These are phyloP conservation scores for Thelonectria olida DNA, from an alignment of 2,329 filamentous ascomycete genomes.

Conservation along the genomic window DNA sequence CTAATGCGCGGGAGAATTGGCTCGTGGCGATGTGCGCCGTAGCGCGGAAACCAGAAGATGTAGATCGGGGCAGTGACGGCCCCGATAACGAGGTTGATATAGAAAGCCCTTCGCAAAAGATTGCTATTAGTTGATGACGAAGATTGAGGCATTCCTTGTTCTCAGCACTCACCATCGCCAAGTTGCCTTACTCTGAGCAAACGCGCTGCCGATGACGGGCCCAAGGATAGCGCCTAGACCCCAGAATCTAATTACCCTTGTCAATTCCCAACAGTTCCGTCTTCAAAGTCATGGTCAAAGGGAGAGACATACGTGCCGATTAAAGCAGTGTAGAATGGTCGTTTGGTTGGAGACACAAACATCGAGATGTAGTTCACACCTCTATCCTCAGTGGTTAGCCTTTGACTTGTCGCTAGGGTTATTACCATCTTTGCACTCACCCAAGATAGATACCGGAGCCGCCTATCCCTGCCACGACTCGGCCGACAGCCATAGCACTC, in stretches of 20 bases:
- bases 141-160: not conserved
- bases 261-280: not conserved
- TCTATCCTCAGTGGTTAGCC: not conserved
- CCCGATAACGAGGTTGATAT: conserved; percentile 59
- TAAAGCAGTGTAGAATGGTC: conserved; percentile 26
- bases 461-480: conserved; percentile 52
- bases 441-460: conserved; percentile 45
- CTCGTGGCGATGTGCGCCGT: conserved; percentile 29
- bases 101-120: conserved; percentile 49
- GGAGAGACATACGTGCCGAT: conserved; percentile 24
- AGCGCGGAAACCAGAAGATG: conserved; percentile 54
- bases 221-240: conserved; percentile 53
- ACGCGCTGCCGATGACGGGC: conserved; percentile 55
- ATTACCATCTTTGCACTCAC: not conserved
- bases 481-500: conserved; percentile 54
- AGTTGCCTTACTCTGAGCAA: conserved; percentile 48
- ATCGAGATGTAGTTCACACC: conserved; percentile 19
- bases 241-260: conserved; percentile 37
- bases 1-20: conserved; percentile 27
- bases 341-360: conserved; percentile 3
- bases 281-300: not conserved
- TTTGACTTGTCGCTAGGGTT: not conserved
- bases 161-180: conserved; percentile 47
- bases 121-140: not conserved
- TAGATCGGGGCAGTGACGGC: conserved; percentile 51